phyloP scores from a whole-genome alignment of 208 protist genomes.

The Leishmania guyanensis region DNA sequence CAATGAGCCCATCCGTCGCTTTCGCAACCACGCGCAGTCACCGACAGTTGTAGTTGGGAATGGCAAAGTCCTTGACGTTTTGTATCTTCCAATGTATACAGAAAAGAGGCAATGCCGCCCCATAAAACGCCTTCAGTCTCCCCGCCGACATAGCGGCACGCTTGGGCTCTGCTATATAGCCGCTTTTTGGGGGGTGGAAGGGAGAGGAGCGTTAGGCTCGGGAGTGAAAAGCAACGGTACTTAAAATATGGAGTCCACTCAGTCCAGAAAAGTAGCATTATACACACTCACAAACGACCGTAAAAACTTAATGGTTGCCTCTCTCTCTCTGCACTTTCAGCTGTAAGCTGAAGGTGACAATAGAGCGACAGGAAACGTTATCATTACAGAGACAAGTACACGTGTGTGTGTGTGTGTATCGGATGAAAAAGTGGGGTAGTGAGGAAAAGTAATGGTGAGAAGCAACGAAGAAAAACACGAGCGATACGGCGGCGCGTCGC shows the following conservation, averaged over 20 bases:
- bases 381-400: background rate
- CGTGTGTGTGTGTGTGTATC: conserved; percentile 4
- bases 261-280: too few relatives aligned
- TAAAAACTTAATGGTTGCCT: too few relatives aligned
- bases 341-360: too few relatives aligned
- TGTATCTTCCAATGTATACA: background rate
- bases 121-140: background rate
- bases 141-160: background rate
- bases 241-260: too few relatives aligned
- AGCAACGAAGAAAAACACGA: background rate
- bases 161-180: background rate
- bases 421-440: background rate
- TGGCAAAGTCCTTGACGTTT: background rate
- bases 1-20: conserved; percentile 18
- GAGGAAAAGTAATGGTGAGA: background rate
- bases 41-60: conserved; percentile 11
- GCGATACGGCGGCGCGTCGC: too few relatives aligned
- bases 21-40: conserved; percentile 13
- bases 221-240: too few relatives aligned
- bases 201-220: too few relatives aligned
- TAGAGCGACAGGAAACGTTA: too few relatives aligned
- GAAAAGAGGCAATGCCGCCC: background rate
- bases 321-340: too few relatives aligned
- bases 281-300: too few relatives aligned
- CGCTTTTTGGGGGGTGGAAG: background rate